Base-by-base conservation (phyloP, 306 rosid species). In the Castanea mollissima region DNA sequence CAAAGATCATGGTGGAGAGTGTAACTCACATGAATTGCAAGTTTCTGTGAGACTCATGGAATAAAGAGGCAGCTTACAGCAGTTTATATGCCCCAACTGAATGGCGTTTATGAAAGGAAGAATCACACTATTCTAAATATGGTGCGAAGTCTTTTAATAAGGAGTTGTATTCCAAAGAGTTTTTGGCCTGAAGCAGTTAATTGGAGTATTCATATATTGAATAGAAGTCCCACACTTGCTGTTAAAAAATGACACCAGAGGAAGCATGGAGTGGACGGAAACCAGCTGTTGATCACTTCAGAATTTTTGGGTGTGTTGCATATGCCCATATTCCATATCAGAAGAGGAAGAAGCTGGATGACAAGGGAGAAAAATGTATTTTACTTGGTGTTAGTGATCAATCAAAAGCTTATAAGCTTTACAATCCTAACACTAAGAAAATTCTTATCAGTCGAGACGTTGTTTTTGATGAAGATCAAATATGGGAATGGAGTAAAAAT, bases 161-260 rank as follows among this genome's bases (percentile, higher is more conserved):
- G 6, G 1, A 71, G 58, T 0, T 0, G 3, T 0, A 19, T 78
- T 58, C 34, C 21, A 4, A 78, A 41, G 9, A 23, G 0, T 1
- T 70, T 70, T 5, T 78, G 32, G 76, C 71, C 16, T 4, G 60
- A 78, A 58, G 76, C 54, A 55, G 49, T 55, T 2, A 35, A 41
- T 6, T 71, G 25, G 69, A 41, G 51, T 19, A 25, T 57, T 7
- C 58, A 57, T 58, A 10, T 70, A 3, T 18, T 69, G 7, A 70
- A 56, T 6, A 55, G 44, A 21, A 68, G 56, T 20, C 70, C 59
- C 1, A 78, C 76, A 6, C 20, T 55, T 13, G 57, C 5, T 4
- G 5, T 31, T 31, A 0, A 31, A 31, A 31, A 31, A 31, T 31
- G 5, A 31, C 34, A 31, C 34, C 5, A 31, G 5, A 31, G 34